Conservation (phyloP, 1,284 basidiomycete species). For the Ganoderma boninense region DNA sequence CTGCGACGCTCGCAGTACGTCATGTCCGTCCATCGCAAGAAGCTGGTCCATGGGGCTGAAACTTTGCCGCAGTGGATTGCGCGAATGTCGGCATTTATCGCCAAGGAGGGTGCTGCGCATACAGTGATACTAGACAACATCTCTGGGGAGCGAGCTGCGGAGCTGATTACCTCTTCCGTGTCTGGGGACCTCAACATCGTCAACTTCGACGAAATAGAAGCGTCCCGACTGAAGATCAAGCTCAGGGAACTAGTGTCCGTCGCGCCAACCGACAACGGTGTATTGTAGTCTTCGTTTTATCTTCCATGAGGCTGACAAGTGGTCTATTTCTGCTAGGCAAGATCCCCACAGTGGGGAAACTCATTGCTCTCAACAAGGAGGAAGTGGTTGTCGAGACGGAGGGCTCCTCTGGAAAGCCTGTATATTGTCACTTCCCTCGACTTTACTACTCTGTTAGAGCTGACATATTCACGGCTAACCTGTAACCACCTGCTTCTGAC, state of each 20-base stretch:
- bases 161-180: conserved; percentile 48
- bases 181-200: conserved; percentile 49
- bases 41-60: background rate
- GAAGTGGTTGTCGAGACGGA: conserved; percentile 58
- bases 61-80: conserved; percentile 52
- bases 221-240: conserved; percentile 50
- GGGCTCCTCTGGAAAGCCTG: conserved; percentile 44
- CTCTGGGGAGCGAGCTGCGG: conserved; percentile 53
- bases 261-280: conserved; percentile 60
- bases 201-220: conserved; percentile 57
- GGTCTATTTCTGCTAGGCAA: conserved; percentile 40
- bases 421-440: conserved; percentile 62
- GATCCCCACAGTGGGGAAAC: conserved; percentile 56
- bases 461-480: conserved; percentile 9
- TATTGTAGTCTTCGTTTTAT: conserved; percentile 7
- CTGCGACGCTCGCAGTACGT: conserved; percentile 51
- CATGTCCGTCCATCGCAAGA: background rate
- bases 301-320: background rate
- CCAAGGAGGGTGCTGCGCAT: conserved; percentile 15
- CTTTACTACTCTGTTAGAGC: conserved; percentile 37
- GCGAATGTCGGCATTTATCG: conserved; percentile 45
- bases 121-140: conserved; percentile 43
- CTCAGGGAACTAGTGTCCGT: conserved; percentile 51
- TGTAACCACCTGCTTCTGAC: conserved; percentile 14
- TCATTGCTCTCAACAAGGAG: conserved; percentile 57